A percentile compares a stretch with the other conserved stretches of the same genome.
phyloP scores from a whole-genome alignment of 1,284 basidiomycete genomes.

The Ustilago shanxiensis region DNA sequence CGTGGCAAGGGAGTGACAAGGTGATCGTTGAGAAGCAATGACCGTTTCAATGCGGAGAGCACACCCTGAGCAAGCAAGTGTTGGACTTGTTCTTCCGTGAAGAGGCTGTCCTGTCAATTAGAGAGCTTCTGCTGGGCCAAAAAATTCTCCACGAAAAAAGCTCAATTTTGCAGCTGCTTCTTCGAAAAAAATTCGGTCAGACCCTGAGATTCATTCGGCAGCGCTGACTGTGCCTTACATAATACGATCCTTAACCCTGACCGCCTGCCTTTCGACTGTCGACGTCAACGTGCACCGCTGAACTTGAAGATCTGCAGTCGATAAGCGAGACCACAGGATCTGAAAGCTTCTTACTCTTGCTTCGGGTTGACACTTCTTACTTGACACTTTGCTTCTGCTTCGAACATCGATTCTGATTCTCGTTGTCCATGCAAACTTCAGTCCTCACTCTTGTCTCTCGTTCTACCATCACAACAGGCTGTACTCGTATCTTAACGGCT shows the following conservation, averaged over 20 bases:
- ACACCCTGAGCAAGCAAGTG: not conserved
- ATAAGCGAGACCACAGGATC: not conserved
- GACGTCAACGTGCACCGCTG: slow-evolving; percentile 25
- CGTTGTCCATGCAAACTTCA: slow-evolving; percentile 23
- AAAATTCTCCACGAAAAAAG: slow-evolving; percentile 15
- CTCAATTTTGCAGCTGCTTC: slow-evolving; percentile 2
- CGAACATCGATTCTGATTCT: not conserved
- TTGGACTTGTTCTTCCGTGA: not conserved
- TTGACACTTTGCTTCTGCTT: not conserved
- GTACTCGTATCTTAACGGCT: not conserved
- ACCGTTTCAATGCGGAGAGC: no score
- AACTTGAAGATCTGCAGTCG: not conserved
- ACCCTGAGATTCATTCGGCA: not conserved
- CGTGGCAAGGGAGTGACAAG: not conserved
- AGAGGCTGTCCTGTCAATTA: no score
- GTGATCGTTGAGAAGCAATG: not conserved
- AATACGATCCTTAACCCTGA: not conserved
- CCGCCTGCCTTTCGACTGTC: not conserved
- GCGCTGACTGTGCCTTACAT: slow-evolving; percentile 4
- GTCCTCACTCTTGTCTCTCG: slow-evolving; percentile 6
- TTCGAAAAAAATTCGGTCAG: not conserved
- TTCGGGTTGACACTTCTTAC: no score
- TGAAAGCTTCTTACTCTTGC: not conserved
- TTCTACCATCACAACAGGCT: not conserved
- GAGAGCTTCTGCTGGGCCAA: not conserved